phyloP scores from a whole-genome alignment of 2,329 filamentous ascomycete species.

The Juglanconis oblonga region DNA sequence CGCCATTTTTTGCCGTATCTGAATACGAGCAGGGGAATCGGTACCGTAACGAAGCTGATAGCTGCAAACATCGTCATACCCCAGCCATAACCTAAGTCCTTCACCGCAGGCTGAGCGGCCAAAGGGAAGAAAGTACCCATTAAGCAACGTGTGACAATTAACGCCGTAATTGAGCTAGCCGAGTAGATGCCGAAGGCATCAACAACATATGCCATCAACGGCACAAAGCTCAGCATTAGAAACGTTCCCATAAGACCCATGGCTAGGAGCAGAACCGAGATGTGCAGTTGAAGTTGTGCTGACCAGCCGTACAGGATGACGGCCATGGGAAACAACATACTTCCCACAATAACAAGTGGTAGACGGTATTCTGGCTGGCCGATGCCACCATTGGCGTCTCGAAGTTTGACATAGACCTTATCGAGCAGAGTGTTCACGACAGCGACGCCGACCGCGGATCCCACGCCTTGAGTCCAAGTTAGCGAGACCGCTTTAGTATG shows the following conservation, averaged over 20 bases:
- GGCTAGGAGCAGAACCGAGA: constrained; percentile 40
- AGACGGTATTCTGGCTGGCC: constrained; percentile 54
- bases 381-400: constrained; percentile 34
- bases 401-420: constrained; percentile 49
- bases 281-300: constrained; percentile 39
- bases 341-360: constrained; percentile 47
- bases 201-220: constrained; percentile 53
- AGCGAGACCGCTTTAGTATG: constrained; percentile 3
- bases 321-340: constrained; percentile 41
- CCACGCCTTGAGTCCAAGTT: constrained; percentile 37
- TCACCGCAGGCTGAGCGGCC: constrained; percentile 43
- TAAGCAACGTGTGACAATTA: constrained; percentile 54
- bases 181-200: constrained; percentile 55
- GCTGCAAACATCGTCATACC: constrained; percentile 45
- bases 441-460: constrained; percentile 44
- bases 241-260: constrained; percentile 44
- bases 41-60: constrained; percentile 40
- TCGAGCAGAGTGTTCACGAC: constrained; percentile 51
- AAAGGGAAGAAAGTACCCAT: constrained; percentile 57
- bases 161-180: constrained; percentile 54
- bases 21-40: constrained; percentile 49
- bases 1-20: constrained; percentile 52
- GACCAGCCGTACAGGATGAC: constrained; percentile 50
- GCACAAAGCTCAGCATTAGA: constrained; percentile 45
- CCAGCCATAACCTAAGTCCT: constrained; percentile 48